Conservation (phyloP, 768 basidiomycete species). For the Jaapia argillacea region DNA sequence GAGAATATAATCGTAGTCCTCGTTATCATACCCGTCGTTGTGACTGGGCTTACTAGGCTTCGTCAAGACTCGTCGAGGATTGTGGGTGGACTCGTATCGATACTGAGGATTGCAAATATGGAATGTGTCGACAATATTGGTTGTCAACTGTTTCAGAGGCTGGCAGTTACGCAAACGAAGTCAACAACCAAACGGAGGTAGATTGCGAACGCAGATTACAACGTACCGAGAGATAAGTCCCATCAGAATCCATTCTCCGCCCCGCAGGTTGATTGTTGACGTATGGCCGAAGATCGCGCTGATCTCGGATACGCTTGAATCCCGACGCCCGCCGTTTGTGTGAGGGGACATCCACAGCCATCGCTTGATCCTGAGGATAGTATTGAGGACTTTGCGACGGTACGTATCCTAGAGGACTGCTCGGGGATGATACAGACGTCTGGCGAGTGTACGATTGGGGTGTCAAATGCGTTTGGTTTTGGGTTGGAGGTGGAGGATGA, state of each 20-base stretch:
- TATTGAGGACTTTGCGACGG: slow-evolving; percentile 46
- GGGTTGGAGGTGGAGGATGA: slow-evolving; percentile 33
- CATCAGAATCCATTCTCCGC: slow-evolving; percentile 69
- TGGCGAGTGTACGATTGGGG: slow-evolving; percentile 39
- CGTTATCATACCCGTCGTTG: slow-evolving; percentile 97
- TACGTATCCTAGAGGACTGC: slow-evolving; percentile 62
- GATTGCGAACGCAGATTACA: slow-evolving; percentile 2
- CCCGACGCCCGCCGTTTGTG: slow-evolving; percentile 65
- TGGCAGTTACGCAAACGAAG: too few species aligned
- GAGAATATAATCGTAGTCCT: slow-evolving; percentile 98
- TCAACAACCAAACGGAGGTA: slow-evolving; percentile 8
- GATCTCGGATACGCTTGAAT: slow-evolving; percentile 69
- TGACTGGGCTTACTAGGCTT: slow-evolving; percentile 94
- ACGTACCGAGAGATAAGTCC: slow-evolving; percentile 75
- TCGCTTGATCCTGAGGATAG: slow-evolving; percentile 56
- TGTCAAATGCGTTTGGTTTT: slow-evolving; percentile 40
- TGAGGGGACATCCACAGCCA: slow-evolving; percentile 55
- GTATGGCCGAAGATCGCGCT: slow-evolving; percentile 69
- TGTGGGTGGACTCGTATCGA: slow-evolving; percentile 89
- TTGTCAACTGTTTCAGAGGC: slow-evolving; percentile 68
- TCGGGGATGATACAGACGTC: slow-evolving; percentile 55
- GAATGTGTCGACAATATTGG: slow-evolving; percentile 83
- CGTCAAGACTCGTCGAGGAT: slow-evolving; percentile 92
- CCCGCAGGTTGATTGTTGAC: slow-evolving; percentile 52
- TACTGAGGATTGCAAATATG: slow-evolving; percentile 92